Evolutionary conservation across 2,329 filamentous ascomycete genomes (phyloP), one percentile per base, ranked within the genome.

Genomic region (Exophiala spinifera): DNA sequence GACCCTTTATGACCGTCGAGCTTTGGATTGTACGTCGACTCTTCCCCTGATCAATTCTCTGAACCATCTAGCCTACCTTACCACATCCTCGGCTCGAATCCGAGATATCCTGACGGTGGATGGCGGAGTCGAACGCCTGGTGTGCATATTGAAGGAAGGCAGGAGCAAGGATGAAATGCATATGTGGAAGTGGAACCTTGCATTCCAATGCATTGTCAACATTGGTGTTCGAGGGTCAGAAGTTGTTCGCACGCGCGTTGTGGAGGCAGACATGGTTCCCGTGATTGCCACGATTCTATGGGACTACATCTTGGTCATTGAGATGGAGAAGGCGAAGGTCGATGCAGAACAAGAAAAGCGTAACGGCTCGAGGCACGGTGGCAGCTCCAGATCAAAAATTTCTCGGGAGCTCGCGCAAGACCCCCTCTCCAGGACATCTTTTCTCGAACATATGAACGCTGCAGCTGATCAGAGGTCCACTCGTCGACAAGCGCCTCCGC

Each of bases 121-220:
- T 87, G 94, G 94, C 73, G 94, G 94, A 59, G 94, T 99, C 72
- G 94, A 99, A 77, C 80, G 92, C 62, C 79, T 99, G 64, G 89
- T 99, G 70, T 96, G 91, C 81, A 96, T 99, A 68, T 83, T 99
- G 72, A 99, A 99, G 74, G 90, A 96, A 74, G 94, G 94, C 60
- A 83, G 94, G 69, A 96, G 89, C 75, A 95, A 91, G 74, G 92
- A 99, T 71, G 87, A 96, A 85, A 96, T 97, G 92, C 92, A 96
- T 72, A 96, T 96, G 89, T 99, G 94, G 94, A 97, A 97, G 75
- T 99, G 94, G 94, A 99, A 96, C 69, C 81, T 99, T 60, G 94
- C 94, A 49, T 99, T 99, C 72, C 94, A 97, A 74, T 99, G 94
- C 72, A 91, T 97, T 61, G 94, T 99, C 70, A 99, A 99, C 72